phyloP scores from a whole-genome alignment of 345 rosid genomes.

The Eucalyptus fibrosa region DNA sequence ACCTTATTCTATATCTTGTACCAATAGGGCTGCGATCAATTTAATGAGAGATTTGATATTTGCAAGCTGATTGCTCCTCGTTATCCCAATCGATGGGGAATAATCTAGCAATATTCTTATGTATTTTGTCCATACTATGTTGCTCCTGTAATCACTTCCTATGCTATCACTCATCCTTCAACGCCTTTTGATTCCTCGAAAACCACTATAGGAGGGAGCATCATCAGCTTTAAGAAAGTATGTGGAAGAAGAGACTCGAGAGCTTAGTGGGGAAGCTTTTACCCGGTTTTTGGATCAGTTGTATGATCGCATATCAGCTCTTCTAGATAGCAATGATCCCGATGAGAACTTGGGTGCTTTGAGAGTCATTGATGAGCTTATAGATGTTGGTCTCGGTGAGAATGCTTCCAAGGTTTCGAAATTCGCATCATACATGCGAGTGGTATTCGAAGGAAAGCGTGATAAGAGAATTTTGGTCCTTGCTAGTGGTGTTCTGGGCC shows the following conservation, averaged over 20 bases:
- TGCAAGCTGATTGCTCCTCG: neutral
- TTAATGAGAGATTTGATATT: neutral
- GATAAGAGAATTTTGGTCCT: slow-evolving; percentile 76
- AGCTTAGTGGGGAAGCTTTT: slow-evolving; percentile 82
- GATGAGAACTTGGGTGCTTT: slow-evolving; percentile 91
- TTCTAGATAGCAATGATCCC: slow-evolving; percentile 62
- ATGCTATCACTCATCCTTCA: neutral
- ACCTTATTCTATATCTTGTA: neutral
- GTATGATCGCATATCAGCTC: slow-evolving; percentile 58
- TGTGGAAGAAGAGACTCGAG: slow-evolving; percentile 80
- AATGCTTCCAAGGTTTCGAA: slow-evolving; percentile 93
- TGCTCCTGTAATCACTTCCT: neutral
- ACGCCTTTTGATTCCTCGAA: neutral
- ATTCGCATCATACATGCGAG: slow-evolving; percentile 66
- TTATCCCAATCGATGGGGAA: neutral
- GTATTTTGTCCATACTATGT: neutral
- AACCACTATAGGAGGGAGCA: slow-evolving; percentile 57
- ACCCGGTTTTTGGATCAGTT: slow-evolving; percentile 84
- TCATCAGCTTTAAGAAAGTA: slow-evolving; percentile 74
- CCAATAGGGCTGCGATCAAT: neutral
- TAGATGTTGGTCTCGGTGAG: slow-evolving; percentile 89
- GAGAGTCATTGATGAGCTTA: slow-evolving; percentile 83
- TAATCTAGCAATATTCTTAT: neutral
- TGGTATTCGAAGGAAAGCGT: slow-evolving; percentile 69
- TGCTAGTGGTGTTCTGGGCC: slow-evolving; percentile 96